Conservation (phyloP, 345 rosid genomes). For the Erysimum cheiranthoides region DNA sequence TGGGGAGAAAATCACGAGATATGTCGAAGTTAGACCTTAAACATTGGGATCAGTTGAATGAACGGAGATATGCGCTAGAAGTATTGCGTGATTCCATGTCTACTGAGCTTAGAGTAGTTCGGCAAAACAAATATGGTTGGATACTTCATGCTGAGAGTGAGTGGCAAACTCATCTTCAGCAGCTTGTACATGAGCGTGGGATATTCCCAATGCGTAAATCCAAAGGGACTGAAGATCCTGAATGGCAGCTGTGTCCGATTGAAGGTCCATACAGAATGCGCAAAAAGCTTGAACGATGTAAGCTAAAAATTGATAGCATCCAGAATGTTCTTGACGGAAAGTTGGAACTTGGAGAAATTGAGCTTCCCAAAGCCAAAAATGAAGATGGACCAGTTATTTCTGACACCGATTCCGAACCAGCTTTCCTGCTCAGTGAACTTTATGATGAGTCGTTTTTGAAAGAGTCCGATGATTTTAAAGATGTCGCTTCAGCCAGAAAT, state of each 20-base stretch:
- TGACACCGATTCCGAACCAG: slow-evolving; percentile 69
- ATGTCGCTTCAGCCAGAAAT: slow-evolving; percentile 64
- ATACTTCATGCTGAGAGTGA: slow-evolving; percentile 99
- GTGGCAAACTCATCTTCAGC: slow-evolving; percentile 98
- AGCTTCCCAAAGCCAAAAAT: slow-evolving; percentile 58
- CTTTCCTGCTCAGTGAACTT: slow-evolving; percentile 69
- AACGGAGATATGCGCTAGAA: slow-evolving; percentile 95
- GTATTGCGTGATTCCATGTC: slow-evolving; percentile 96
- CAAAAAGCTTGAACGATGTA: slow-evolving; percentile 94
- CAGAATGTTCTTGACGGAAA: slow-evolving; percentile 80
- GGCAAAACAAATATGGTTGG: slow-evolving; percentile 99
- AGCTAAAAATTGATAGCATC: slow-evolving; percentile 76
- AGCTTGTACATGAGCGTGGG: slow-evolving; percentile 97
- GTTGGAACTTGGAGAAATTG: slow-evolving; percentile 76
- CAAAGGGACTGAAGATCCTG: slow-evolving; percentile 64
- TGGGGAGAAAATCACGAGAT: slow-evolving; percentile 91
- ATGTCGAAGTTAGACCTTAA: slow-evolving; percentile 74
- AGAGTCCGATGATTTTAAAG: slow-evolving; percentile 59
- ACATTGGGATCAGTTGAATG: slow-evolving; percentile 96
- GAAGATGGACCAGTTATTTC: slow-evolving; percentile 68
- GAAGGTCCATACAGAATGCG: slow-evolving; percentile 99
- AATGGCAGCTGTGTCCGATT: slow-evolving; percentile 99
- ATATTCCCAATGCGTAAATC: slow-evolving; percentile 83
- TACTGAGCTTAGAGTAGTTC: slow-evolving; percentile 97
- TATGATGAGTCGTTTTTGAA: slow-evolving; percentile 66